Evolutionary conservation across 208 protist species (phyloP), one percentile per base, ranked within the genome.

Genomic region (Leishmania amazonensis): DNA sequence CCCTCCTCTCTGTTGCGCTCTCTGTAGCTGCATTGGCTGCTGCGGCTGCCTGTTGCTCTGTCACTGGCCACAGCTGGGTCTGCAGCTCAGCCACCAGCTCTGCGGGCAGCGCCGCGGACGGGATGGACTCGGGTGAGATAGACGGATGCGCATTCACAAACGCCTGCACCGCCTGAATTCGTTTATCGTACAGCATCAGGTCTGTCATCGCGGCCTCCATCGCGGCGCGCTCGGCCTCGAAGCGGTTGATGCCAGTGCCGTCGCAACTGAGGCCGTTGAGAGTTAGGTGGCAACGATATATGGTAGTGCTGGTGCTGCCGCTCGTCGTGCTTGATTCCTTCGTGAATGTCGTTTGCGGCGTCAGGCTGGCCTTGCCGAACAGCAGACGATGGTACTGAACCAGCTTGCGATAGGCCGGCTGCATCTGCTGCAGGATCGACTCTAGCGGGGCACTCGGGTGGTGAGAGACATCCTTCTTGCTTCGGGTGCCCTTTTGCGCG

Each of bases 141-240:
- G 81, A 78, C 2, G 91, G 91, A 75, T 94, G 81, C 60, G 83
- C 82, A 28, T 81, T 53, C 31, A 96, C 79, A 67, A 97, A 89
- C n/a, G 78, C 71, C 47, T 91, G 85, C 17, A 97, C 62, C 7
- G 79, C 79, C 51, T 90, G 89, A 58, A 97, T 54, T 17, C 91
- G 87, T 73, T 88, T 84, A 71, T 97, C 92, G 84, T 90, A 90
- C 53, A 96, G 78, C 53, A 94, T 83, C 82, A 96, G 75, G 74
- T 95, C 84, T 19, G 85, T 57, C 21, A 97, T 75, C 31, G 85
- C 90, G 11, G 65, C 49, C 47, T 89, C 85, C 77, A 93, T 67
- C 6, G 94, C 94, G 2, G 60, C 64, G 5, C 94, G 88, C 80
- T 97, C 85, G 0, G 94, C 91, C 78, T 95, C 94, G 84, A 95